Evolutionary conservation across 257 asterid genomes (phyloP).

Genomic region (Osmanthus fragrans): DNA sequence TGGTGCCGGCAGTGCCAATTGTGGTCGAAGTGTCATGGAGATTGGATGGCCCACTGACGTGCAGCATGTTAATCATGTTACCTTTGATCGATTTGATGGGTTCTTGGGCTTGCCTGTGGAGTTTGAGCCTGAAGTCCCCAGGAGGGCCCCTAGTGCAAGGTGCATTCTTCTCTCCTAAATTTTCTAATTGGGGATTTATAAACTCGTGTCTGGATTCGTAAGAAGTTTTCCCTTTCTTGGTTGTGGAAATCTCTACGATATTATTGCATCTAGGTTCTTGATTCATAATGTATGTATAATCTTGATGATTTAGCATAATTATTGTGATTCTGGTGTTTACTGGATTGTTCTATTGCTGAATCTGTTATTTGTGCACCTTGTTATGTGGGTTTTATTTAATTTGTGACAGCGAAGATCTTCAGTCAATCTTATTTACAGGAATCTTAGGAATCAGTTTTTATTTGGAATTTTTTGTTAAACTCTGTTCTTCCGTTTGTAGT

Average conservation of each 20-base stretch:
- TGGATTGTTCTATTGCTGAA: slow-evolving; percentile 5
- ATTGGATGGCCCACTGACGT: slow-evolving; percentile 98
- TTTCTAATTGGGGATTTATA: not conserved
- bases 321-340: slow-evolving; percentile 6
- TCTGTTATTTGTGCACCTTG: not conserved
- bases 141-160: slow-evolving; percentile 99
- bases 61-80: slow-evolving; percentile 91
- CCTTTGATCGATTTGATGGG: slow-evolving; percentile 96
- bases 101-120: slow-evolving; percentile 98
- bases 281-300: not conserved
- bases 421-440: slow-evolving; percentile 7
- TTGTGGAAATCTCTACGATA: slow-evolving; percentile 8
- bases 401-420: not conserved
- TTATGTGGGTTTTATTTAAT: slow-evolving; percentile 5
- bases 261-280: slow-evolving; percentile 15
- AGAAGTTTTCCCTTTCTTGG: not conserved
- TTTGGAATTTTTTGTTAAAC: slow-evolving; percentile 7
- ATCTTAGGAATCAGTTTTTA: slow-evolving; percentile 9
- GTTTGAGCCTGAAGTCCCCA: slow-evolving; percentile 93
- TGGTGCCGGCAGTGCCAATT: slow-evolving; percentile 15
- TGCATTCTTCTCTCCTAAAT: slow-evolving; percentile 25
- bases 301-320: slow-evolving; percentile 1
- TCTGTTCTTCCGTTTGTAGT: slow-evolving; percentile 3
- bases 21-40: slow-evolving; percentile 65
- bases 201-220: too few relatives aligned